A percentile compares a stretch with the other conserved stretches of the same genome.
Conservation (phyloP, 768 basidiomycete species). For the Grammothele lineata region DNA sequence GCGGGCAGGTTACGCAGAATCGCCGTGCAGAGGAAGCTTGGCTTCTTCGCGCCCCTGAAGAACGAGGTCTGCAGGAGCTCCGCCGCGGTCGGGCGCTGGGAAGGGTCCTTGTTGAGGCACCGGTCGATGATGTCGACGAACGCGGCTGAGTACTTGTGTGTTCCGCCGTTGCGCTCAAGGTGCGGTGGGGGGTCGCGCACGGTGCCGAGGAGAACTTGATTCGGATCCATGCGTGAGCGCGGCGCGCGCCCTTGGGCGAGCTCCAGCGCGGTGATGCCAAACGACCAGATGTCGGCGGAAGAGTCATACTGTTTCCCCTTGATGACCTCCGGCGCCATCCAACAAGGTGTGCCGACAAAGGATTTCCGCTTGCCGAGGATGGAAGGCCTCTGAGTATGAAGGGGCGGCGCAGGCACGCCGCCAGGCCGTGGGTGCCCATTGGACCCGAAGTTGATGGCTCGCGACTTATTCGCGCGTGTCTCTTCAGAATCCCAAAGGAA, state of each 20-base stretch:
- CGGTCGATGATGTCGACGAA: constrained; percentile 82
- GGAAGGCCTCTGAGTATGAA: constrained; percentile 33
- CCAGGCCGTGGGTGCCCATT: background rate
- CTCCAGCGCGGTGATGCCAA: constrained; percentile 93
- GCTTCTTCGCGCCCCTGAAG: constrained; percentile 77
- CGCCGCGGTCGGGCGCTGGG: constrained; percentile 70
- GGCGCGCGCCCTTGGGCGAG: constrained; percentile 85
- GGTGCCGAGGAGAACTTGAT: constrained; percentile 71
- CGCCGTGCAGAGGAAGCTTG: constrained; percentile 68
- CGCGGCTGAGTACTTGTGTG: constrained; percentile 69
- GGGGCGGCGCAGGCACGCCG: constrained; percentile 22
- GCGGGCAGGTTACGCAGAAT: constrained; percentile 77
- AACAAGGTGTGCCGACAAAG: constrained; percentile 96
- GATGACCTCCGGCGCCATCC: constrained; percentile 97
- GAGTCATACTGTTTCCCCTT: constrained; percentile 80
- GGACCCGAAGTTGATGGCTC: constrained; percentile 16
- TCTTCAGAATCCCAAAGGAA: constrained; percentile 67
- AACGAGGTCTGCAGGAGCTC: constrained; percentile 75
- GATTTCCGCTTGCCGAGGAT: constrained; percentile 77
- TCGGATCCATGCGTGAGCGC: constrained; percentile 69
- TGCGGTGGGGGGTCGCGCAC: constrained; percentile 77
- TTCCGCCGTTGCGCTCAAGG: constrained; percentile 67
- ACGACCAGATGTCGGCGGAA: constrained; percentile 92
- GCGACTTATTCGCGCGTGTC: constrained; percentile 6
- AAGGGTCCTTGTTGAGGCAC: constrained; percentile 84